Base-by-base conservation (phyloP, 192 early-diverging fungal species). In the Allomyces macrogynus region DNA sequence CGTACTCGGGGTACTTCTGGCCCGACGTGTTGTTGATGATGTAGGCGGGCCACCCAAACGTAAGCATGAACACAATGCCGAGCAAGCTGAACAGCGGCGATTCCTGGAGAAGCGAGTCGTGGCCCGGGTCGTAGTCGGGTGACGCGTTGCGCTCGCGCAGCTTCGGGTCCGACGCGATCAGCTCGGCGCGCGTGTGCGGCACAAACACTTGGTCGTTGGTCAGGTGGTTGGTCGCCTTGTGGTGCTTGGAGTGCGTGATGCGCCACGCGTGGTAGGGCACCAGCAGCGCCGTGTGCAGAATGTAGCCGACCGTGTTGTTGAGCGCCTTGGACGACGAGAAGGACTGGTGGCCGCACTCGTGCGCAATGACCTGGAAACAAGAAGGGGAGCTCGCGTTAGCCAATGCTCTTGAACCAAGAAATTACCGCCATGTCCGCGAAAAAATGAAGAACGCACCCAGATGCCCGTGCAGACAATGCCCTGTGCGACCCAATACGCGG, bases 201-300 rank as follows among this genome's bases (percentile, higher is more conserved):
- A 95, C 87, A 79, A 95, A 97, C 60, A 97, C 94, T 77, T 93
- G 88, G 72, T 97, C 94, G 73, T 87, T 88, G 57, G 76, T 77
- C 85, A 97, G 83, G 77, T 91, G 86, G 67, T 82, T 86, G 61
- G 87, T 93, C 67, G 81, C 81, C 66, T 95, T 93, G 78, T 97
- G 94, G 80, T 97, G 94, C 72, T 81, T 84, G 43, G 85, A 88
- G 74, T 97, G 93, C 25, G 87, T 82, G 76, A 85, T 84, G 71
- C 86, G 85, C 93, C 93, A 97, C 27, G 93, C 88, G 75, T 87
- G 88, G 77, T 83, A 97, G 20, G 94, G 94, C 32, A 97, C 94
- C 62, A 97, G 78, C 23, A 94, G 77, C 63, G 84, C 77, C 43
- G 89, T 81, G 82, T 97, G 94, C 66, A 97, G 75, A 40, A 97